These are phyloP conservation scores for Coemansia sp. DNA, from an alignment of 192 early-diverging fungal genomes.

Conservation along the genomic window DNA sequence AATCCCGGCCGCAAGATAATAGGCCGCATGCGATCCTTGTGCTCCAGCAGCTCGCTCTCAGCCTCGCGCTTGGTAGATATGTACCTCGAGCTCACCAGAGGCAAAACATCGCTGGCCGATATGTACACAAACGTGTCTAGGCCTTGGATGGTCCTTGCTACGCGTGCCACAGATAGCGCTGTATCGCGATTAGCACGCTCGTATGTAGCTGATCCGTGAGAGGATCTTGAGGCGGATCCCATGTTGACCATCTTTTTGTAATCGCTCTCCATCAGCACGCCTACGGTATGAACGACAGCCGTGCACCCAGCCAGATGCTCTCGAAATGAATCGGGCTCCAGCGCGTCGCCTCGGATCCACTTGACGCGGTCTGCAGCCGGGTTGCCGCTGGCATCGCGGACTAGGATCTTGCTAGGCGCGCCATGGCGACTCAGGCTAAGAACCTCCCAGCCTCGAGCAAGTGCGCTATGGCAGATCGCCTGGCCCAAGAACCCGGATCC, in stretches of 20 bases:
- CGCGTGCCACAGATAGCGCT: conserved; percentile 62
- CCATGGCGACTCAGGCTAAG: conserved; percentile 58
- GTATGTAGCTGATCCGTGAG: conserved; percentile 54
- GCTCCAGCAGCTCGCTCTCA: conserved; percentile 61
- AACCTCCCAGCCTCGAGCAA: conserved; percentile 56
- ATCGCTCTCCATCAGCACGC: conserved; percentile 68
- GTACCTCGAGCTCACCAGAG: conserved; percentile 65
- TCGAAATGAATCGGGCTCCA: conserved; percentile 63
- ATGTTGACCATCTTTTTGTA: conserved; percentile 65
- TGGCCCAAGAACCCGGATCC: conserved; percentile 66
- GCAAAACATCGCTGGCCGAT: conserved; percentile 67
- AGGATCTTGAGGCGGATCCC: conserved; percentile 14
- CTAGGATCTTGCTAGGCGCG: conserved; percentile 24
- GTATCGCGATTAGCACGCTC: conserved; percentile 73
- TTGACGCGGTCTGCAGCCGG: conserved; percentile 30
- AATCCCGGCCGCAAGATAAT: conserved; percentile 65
- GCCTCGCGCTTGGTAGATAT: conserved; percentile 78
- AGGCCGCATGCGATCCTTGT: conserved; percentile 47
- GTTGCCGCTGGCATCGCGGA: neutral
- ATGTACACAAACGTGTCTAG: conserved; percentile 67
- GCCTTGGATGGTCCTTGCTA: conserved; percentile 50
- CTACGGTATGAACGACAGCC: conserved; percentile 74
- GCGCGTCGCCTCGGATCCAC: conserved; percentile 68
- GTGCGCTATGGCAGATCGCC: conserved; percentile 51
- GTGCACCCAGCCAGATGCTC: conserved; percentile 59